Base-by-base conservation (phyloP, 2,329 filamentous ascomycete genomes). In the Didymella lethalis region DNA sequence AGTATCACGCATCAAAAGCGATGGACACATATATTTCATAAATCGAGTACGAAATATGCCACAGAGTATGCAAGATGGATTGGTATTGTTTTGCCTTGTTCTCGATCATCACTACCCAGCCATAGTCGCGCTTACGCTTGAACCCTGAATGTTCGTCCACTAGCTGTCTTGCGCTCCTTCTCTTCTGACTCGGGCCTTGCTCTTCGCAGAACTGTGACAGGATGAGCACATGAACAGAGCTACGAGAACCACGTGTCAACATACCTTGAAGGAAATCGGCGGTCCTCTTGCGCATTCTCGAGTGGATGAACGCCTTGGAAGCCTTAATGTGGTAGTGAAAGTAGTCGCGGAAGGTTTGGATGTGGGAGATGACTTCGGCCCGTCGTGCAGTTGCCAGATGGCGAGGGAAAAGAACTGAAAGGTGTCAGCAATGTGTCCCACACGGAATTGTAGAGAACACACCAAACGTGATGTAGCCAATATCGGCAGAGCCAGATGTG, bases 271-370 rank as follows among this genome's bases (percentile, higher is more conserved):
- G 87, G 83, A 99, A 99, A 78, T 99, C 96, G 48, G 95, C 95
- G 10, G 96, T 99, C 78, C 95, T 88, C 83, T 94, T 92, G 76
- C 95, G 89, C 95, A 99, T 99, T 73, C 96, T 88, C 32, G 93
- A 96, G 84, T 99, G 95, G 66, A 99, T 99, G 75, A 97, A 99
- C 52, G 96, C 95, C 84, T 99, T 99, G 63, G 93, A 97, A 29
- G 95, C 96, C 82, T 99, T 99, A 81, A 99, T 99, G 80, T 99
- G 95, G 79, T 99, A 99, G 80, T 99, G 95, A 85, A 99, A 99
- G 80, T 99, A 99, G 77, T 99, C 95, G 67, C 95, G 91, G 91
- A 99, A 99, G 14, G 95, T 99, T 81, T 99, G 96, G 72, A 99
- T 98, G 78, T 99, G 96, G 49, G 93, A 97, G 69, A 99, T 99